Conservation (phyloP, 768 basidiomycete species). For the Boletus huronensis region DNA sequence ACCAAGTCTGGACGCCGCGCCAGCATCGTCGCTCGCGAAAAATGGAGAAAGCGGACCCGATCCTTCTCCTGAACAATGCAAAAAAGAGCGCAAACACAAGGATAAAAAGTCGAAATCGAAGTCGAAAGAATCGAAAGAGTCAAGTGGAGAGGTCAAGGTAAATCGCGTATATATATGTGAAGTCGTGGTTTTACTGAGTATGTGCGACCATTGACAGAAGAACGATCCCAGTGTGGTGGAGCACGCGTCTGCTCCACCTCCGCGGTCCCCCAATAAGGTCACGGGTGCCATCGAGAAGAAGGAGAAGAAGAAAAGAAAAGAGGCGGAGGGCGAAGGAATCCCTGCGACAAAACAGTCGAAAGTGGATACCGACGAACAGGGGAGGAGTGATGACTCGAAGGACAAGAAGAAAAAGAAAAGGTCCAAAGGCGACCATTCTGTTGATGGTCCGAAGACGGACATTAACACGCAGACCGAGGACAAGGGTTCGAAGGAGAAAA, state of each 20-base stretch:
- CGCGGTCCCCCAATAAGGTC: not conserved
- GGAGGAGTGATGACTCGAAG: conserved; percentile 1
- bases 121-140: conserved; percentile 11
- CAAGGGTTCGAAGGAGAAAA: conserved; percentile 5
- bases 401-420: conserved; percentile 21
- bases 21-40: not conserved
- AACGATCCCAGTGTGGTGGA: not conserved
- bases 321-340: not conserved
- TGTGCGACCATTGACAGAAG: conserved; percentile 1
- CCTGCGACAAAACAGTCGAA: not conserved
- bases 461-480: not conserved
- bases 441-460: not conserved
- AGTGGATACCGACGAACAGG: not conserved
- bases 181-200: conserved; percentile 8
- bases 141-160: conserved; percentile 9
- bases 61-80: conserved; percentile 4
- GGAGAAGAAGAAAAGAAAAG: conserved; percentile 14
- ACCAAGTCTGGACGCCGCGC: not conserved
- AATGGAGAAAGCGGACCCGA: not conserved
- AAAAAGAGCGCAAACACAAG: conserved; percentile 22
- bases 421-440: conserved; percentile 9
- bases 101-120: conserved; percentile 16
- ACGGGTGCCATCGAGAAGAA: conserved; percentile 4
- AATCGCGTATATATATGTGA: conserved; percentile 1
- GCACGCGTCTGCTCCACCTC: not conserved